Evolutionary conservation across 495 filamentous ascomycete genomes (phyloP).

Genomic region (Tuber borchii): DNA sequence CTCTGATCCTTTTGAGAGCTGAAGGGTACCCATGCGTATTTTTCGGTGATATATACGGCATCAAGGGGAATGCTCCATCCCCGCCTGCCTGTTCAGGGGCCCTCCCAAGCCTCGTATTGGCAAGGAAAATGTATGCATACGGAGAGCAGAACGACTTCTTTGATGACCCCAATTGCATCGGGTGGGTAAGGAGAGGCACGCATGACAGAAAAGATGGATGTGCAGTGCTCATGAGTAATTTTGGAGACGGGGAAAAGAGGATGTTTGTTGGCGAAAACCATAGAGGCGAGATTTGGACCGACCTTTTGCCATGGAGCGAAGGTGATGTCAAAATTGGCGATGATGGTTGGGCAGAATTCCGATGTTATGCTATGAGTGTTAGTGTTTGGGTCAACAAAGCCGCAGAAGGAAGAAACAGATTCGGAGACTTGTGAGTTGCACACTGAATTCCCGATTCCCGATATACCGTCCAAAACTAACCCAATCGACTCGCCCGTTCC

Average conservation of each 20-base stretch:
- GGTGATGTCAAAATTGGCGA: constrained; percentile 50
- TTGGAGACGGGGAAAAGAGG: constrained; percentile 48
- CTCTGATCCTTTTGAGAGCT: constrained; percentile 59
- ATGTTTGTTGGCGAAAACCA: constrained; percentile 60
- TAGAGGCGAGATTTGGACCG: constrained; percentile 56
- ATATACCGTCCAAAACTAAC: background rate
- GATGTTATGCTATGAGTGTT: constrained; percentile 51
- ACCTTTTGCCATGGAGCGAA: constrained; percentile 51
- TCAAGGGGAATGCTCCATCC: constrained; percentile 50
- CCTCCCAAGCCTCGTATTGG: constrained; percentile 57
- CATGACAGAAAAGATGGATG: constrained; percentile 50
- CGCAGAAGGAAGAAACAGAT: constrained; percentile 50
- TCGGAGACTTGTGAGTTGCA: constrained; percentile 39
- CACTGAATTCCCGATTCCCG: background rate
- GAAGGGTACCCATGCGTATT: constrained; percentile 65
- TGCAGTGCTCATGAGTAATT: constrained; percentile 56
- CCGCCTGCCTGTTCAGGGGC: constrained; percentile 55
- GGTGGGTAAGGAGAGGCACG: constrained; percentile 61
- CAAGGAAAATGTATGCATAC: constrained; percentile 63
- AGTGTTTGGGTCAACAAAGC: constrained; percentile 57
- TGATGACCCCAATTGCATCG: constrained; percentile 59
- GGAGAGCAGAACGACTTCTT: constrained; percentile 65
- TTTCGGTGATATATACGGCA: constrained; percentile 71
- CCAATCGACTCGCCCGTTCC: background rate
- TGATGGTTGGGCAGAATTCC: constrained; percentile 54